Percentiles rank a stretch among this genome's conserved stretches.
Evolutionary conservation across 225 moss, liverwort and hornwort genomes (phyloP).

Genomic region (Polytrichum commune): DNA sequence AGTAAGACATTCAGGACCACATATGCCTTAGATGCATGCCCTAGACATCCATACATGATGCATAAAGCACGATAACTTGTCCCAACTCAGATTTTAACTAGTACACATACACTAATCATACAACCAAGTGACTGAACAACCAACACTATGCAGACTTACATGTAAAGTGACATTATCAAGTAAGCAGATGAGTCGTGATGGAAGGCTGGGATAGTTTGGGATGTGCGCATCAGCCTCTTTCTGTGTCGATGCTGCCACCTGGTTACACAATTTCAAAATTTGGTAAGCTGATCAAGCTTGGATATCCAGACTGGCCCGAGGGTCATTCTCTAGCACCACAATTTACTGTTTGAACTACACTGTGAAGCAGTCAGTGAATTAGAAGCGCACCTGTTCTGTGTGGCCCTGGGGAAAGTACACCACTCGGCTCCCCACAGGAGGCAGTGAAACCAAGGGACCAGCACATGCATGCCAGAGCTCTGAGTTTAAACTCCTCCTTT

Average conservation of each 20-base stretch:
- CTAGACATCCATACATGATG: neutral
- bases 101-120: neutral
- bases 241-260: constrained; percentile 65
- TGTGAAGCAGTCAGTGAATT: too few relatives aligned
- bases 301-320: neutral
- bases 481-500: constrained; percentile 47
- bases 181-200: constrained; percentile 46
- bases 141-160: constrained; percentile 21
- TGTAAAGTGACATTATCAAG: constrained; percentile 59
- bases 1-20: neutral
- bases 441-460: constrained; percentile 55
- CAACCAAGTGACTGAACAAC: neutral
- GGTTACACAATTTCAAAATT: neutral
- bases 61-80: neutral
- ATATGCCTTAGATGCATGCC: neutral
- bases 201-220: constrained; percentile 58
- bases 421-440: constrained; percentile 47
- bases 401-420: constrained; percentile 62
- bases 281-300: neutral
- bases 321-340: neutral
- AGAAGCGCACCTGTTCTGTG: constrained; percentile 46
- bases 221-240: constrained; percentile 57
- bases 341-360: neutral
- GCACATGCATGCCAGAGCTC: constrained; percentile 67
- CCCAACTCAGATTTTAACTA: neutral